Percentiles rank a stretch among this genome's conserved stretches.
Evolutionary conservation across 306 rosid species (phyloP).

Genomic region (Prunus mongolica): DNA sequence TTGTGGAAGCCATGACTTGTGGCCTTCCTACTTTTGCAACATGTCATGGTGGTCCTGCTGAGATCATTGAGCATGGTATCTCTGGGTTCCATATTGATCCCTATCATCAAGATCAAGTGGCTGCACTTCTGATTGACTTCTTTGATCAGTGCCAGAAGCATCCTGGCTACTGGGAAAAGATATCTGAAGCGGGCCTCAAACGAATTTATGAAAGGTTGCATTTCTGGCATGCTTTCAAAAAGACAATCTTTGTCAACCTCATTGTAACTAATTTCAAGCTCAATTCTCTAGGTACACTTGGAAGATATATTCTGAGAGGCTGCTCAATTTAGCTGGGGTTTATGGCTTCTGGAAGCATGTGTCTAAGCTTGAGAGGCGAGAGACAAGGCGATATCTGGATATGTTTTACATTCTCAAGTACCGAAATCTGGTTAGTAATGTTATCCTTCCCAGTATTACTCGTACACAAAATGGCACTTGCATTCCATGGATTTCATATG

Average conservation of each 20-base stretch:
- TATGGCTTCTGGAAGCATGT: constrained; percentile 24
- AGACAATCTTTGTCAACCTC: neutral
- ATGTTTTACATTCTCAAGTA: constrained; percentile 15
- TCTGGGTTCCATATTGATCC: constrained; percentile 16
- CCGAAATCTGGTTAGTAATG: constrained; percentile 7
- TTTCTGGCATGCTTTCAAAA: neutral
- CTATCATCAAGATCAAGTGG: constrained; percentile 14
- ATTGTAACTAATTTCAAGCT: neutral
- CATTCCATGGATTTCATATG: neutral
- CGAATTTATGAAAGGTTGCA: constrained; percentile 14
- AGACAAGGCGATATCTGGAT: constrained; percentile 16
- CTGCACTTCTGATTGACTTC: constrained; percentile 9
- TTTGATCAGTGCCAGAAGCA: constrained; percentile 8
- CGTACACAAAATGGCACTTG: neutral
- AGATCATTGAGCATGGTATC: constrained; percentile 7
- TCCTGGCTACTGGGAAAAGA: constrained; percentile 8
- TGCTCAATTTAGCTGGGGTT: constrained; percentile 20
- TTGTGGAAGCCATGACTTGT: constrained; percentile 19
- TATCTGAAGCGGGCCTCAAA: neutral
- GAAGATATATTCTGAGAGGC: constrained; percentile 19
- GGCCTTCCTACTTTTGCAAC: constrained; percentile 16
- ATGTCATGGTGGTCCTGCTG: constrained; percentile 21
- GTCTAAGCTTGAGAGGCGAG: constrained; percentile 18
- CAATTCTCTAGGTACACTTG: constrained; percentile 16
- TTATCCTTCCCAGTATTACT: neutral